A percentile compares a stretch with the other conserved stretches of the same genome.
Conservation (phyloP, 1,284 basidiomycete genomes). For the Melampsora americana region DNA sequence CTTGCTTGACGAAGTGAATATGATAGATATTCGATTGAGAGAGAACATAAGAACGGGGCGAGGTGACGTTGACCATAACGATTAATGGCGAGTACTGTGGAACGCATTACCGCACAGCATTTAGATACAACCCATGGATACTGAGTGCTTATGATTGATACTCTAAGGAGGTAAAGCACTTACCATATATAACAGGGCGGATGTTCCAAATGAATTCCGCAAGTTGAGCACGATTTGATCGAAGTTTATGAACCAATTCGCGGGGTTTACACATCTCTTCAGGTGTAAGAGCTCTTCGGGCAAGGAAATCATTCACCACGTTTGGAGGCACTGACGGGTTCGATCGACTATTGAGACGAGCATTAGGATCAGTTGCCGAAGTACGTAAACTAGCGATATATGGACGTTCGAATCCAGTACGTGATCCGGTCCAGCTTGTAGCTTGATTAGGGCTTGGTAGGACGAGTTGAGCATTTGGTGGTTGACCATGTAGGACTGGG, state of each 20-base stretch:
- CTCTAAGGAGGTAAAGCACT: too few species aligned
- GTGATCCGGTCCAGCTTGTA: conserved; percentile 30
- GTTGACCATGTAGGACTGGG: conserved; percentile 1
- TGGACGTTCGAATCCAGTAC: conserved; percentile 32
- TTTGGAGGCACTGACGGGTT: conserved; percentile 18
- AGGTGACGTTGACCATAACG: conserved; percentile 50
- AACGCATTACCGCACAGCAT: neutral
- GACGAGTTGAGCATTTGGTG: conserved; percentile 1
- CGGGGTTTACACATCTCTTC: conserved; percentile 51
- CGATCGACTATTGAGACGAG: conserved; percentile 43
- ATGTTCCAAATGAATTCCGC: conserved; percentile 54
- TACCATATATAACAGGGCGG: conserved; percentile 53
- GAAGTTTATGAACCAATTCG: conserved; percentile 50
- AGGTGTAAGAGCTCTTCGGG: conserved; percentile 49
- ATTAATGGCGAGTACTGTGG: conserved; percentile 49
- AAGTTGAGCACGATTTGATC: conserved; percentile 39
- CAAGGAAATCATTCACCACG: conserved; percentile 49
- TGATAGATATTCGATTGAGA: conserved; percentile 52
- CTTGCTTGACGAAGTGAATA: conserved; percentile 45
- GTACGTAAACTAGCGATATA: conserved; percentile 21
- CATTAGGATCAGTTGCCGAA: neutral
- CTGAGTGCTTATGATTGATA: neutral
- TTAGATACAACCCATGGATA: neutral
- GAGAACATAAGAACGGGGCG: conserved; percentile 51
- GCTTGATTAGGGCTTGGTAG: conserved; percentile 45